Base-by-base conservation (phyloP, 306 rosid genomes). In the Ziziphus jujuba region DNA sequence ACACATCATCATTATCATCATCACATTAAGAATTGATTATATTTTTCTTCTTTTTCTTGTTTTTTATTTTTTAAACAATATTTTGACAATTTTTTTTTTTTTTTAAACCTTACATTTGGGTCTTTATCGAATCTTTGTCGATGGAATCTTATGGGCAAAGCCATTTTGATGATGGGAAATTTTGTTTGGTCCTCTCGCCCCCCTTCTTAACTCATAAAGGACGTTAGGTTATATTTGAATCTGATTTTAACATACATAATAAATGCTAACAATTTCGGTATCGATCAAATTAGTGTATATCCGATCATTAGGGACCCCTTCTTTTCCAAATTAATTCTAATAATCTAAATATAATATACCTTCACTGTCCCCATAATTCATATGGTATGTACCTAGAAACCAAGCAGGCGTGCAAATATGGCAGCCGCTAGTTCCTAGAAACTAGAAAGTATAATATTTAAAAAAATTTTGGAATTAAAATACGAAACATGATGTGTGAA, bases 231-330 rank as follows among this genome's bases (percentile, higher is more conserved):
- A 40, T 59, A 31, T 53, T 13, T 70, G 0, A 49, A 64, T n/a
- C n/a, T n/a, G n/a, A n/a, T 65, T 38, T 28, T 24, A 66, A 49
- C 15, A 14, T 49, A n/a, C 17, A 3, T 3, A 2, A 2, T 1
- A 1, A 49, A 72, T 72, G 82, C 67, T 50, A 52, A 72, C 71
- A 36, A 67, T 61, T 53, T 49, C 24, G 45, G 71, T 54, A 71
- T 51, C 20, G 48, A 64, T 55, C 77, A 72, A 28, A 14, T 35
- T 52, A 76, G 67, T 45, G 11, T 58, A 22, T 67, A 43, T 50
- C 71, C 69, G 72, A 78, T 72, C 71, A 78, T 72, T 78, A 67
- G 54, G 71, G 34, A 12, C 54, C 28, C 14, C 35, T 23, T 40
- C 9, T 11, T 16, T 31, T 64, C 20, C 45, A 22, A n/a, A n/a